Base-by-base conservation (phyloP, 352 stramenopile genomes). In the Globisporangium lucens region DNA sequence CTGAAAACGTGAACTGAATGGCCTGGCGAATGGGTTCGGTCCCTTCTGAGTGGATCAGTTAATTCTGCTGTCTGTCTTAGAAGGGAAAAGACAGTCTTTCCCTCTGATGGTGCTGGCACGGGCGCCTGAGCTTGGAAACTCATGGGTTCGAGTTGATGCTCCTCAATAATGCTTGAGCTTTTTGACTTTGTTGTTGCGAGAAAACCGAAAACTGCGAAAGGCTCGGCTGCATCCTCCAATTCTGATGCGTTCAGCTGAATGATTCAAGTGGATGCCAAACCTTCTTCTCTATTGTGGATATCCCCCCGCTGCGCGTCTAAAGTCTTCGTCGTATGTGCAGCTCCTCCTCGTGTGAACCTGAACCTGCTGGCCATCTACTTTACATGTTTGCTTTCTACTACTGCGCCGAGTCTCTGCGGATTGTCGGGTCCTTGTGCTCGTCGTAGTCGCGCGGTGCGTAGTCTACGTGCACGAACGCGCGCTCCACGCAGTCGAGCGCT, bases 381-480 rank as follows among this genome's bases (percentile, higher is more conserved):
- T 35, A 35, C 30, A 35, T 35, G 30, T 24, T 13, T 56, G 49
- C 4, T 29, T 5, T 24, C 24, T 24, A 24, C 24, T 51, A 69
- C 55, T 69, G 47, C 7, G 56, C 43, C 43, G 65, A 68, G 43
- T 71, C 63, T 5, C 85, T 77, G 13, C 85, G 83, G 52, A 91
- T 64, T 7, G 87, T 95, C 47, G 85, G 82, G 68, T 94, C 86
- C 75, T 96, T 96, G 74, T 97, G 89, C 70, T 97, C 89, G 65
- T 96, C 87, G 68, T 95, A 94, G 76, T 91, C 89, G 51, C 89
- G 89, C 56, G 84, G 80, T 53, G 96, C 77, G 71, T 99, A 99
- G 83, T 99, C 97, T 58, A 99, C 97, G 72, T 99, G 97, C 53
- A 99, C 97, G 79, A 99, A 99, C 57, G 95, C 97, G 52, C 97